Evolutionary conservation across 805 yeast genomes (phyloP), one percentile per base, ranked within the genome.

Genomic region (Cyberlindnera xylosilytica): DNA sequence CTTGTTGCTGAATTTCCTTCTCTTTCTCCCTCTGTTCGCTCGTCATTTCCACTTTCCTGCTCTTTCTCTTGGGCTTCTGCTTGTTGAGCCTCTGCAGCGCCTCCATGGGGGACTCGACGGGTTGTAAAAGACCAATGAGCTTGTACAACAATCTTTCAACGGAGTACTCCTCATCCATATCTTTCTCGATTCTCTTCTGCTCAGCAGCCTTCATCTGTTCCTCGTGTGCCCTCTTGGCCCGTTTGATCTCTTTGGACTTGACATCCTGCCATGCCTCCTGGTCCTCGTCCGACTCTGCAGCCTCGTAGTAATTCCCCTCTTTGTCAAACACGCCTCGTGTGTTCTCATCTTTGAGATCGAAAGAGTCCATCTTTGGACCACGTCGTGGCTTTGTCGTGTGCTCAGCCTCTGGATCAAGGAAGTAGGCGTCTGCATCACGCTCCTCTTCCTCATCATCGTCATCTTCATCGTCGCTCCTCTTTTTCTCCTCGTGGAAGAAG

Each of bases 61-160:
- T 50, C 34, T 52, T 46, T 50, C 45, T 46, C 35, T 51, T 39
- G 16, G 28, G 34, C 33, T 12, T 29, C 11, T 15, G 20, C 13
- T 44, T 60, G 56, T 59, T 68, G 45, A 62, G 63, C 47, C 69
- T 66, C 50, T 52, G 76, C 26, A 83, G 58, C 1, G 79, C 74
- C 52, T 82, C 87, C 57, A 76, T 48, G 2, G 82, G 72, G 0
- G 79, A 71, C 53, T 83, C 89, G 3, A 75, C 79, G 0, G 83
- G 79, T 36, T 79, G 74, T 30, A 83, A 55, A 1, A 54, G n/a
- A 2, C 44, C 58, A 3, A 81, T 70, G n/a, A 81, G 51, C 1
- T 51, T 47, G 6, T 36, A 43, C 35, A 69, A 36, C 13, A 65
- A 44, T 23, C 28, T 34, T 17, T 57, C 56, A 36, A 49, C 39